These are phyloP conservation scores for Phytophthora tentaculata DNA, from an alignment of 352 stramenopile species.

Conservation along the genomic window DNA sequence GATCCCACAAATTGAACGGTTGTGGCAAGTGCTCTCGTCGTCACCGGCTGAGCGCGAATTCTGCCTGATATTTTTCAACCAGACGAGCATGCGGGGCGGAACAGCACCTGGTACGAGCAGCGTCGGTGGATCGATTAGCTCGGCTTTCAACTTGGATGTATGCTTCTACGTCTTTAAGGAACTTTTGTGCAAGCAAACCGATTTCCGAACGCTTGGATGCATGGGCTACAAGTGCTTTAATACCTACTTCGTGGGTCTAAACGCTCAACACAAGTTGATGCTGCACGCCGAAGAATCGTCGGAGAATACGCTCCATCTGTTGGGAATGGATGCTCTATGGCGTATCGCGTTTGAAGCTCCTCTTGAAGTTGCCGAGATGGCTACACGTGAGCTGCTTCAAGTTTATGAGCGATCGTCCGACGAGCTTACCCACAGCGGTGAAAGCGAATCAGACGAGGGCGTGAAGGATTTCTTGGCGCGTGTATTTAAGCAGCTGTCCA, in stretches of 20 bases:
- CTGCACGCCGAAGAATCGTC: constrained; percentile 22
- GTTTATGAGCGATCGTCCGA: constrained; percentile 77
- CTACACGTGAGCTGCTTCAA: constrained; percentile 77
- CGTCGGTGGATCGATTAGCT: constrained; percentile 56
- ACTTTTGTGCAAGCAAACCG: constrained; percentile 79
- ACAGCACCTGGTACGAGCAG: constrained; percentile 23
- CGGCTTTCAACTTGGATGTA: constrained; percentile 79
- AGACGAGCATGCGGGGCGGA: constrained; percentile 63
- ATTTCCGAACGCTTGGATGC: constrained; percentile 72
- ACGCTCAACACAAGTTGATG: constrained; percentile 58
- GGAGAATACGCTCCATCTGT: constrained; percentile 44
- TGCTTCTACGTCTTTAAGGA: constrained; percentile 87
- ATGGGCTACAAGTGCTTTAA: constrained; percentile 90
- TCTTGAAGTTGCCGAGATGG: constrained; percentile 78
- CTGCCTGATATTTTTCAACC: constrained; percentile 86
- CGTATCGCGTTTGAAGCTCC: constrained; percentile 82
- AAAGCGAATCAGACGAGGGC: constrained; percentile 38
- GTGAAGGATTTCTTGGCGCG: constrained; percentile 84
- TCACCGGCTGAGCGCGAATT: constrained; percentile 79
- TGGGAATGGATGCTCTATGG: constrained; percentile 87
- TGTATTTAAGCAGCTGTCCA: constrained; percentile 74
- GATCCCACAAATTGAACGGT: constrained; percentile 72
- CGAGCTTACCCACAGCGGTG: constrained; percentile 14
- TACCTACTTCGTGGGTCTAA: constrained; percentile 86
- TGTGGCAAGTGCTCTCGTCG: constrained; percentile 82